Conservation (phyloP, 257 asterid species). For the Thymus quinquecostatus region DNA sequence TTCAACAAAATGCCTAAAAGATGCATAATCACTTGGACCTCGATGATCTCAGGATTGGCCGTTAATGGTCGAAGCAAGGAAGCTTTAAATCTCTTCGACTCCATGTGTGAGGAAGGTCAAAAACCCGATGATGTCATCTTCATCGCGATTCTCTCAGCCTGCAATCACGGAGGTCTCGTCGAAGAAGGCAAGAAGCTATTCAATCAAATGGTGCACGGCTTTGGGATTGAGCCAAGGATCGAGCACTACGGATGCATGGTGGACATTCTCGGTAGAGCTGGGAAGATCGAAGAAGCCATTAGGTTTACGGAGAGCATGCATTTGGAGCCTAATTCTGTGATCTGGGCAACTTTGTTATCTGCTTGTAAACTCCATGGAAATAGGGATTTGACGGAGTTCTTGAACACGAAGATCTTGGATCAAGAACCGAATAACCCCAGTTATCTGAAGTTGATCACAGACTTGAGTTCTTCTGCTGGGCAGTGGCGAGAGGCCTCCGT, state of each 20-base stretch:
- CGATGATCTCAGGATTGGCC: conserved; percentile 56
- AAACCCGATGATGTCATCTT: conserved; percentile 55
- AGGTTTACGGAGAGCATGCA: conserved; percentile 47
- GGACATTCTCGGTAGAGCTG: conserved; percentile 58
- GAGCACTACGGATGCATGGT: conserved; percentile 69
- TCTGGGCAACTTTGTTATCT: conserved; percentile 59
- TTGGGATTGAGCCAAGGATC: conserved; percentile 46
- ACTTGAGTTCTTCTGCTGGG: conserved; percentile 47
- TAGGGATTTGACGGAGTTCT: conserved; percentile 36
- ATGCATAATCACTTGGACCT: conserved; percentile 60
- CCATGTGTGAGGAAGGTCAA: conserved; percentile 43
- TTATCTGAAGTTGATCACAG: conserved; percentile 45
- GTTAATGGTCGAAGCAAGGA: conserved; percentile 45
- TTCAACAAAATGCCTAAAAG: conserved; percentile 41
- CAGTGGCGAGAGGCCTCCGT: conserved; percentile 44
- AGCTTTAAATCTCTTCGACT: conserved; percentile 44
- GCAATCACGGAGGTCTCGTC: conserved; percentile 53
- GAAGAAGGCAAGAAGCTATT: conserved; percentile 49
- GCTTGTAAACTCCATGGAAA: conserved; percentile 53
- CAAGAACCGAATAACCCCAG: conserved; percentile 52
- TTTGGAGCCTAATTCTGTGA: conserved; percentile 50
- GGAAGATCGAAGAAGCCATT: conserved; percentile 50
- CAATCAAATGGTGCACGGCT: conserved; percentile 44
- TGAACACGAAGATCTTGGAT: conserved; percentile 42
- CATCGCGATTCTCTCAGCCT: conserved; percentile 55